phyloP scores from a whole-genome alignment of 345 rosid species.

The Isatis tinctoria region DNA sequence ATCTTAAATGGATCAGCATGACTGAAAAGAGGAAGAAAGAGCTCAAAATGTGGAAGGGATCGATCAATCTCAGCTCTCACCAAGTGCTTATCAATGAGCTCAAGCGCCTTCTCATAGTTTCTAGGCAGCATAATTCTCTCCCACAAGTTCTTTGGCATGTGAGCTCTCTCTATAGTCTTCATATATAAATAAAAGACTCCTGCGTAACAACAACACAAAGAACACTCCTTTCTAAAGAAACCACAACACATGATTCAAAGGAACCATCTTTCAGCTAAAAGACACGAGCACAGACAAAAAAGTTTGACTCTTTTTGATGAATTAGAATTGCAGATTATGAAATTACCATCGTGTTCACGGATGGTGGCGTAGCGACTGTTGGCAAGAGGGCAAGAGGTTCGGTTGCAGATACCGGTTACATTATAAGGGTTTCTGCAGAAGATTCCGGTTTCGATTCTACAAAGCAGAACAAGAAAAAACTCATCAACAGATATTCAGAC shows the following conservation, averaged over 20 bases:
- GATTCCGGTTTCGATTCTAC: constrained; percentile 78
- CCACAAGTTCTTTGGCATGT: constrained; percentile 83
- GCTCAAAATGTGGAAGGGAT: too few species aligned
- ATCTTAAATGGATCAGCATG: too few species aligned
- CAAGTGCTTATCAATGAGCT: constrained; percentile 80
- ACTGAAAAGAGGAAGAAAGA: too few species aligned
- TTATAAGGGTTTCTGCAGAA: constrained; percentile 95
- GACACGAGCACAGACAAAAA: not conserved
- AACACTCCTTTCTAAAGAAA: not conserved
- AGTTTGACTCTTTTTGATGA: not conserved
- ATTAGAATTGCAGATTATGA: not conserved
- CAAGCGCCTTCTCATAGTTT: constrained; percentile 89
- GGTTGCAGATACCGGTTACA: constrained; percentile 88
- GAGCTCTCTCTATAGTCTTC: constrained; percentile 97
- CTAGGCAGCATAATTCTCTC: constrained; percentile 82
- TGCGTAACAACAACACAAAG: constrained; percentile 23
- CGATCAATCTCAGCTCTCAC: constrained; percentile 52
- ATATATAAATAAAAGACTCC: constrained; percentile 85
- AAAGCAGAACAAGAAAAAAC: not conserved
- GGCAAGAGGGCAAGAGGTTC: constrained; percentile 95
- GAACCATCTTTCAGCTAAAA: not conserved
- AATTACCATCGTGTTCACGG: constrained; percentile 84
- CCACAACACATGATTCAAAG: not conserved
- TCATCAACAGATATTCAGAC: not conserved
- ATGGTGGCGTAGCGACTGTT: constrained; percentile 93